These are phyloP conservation scores for Blumeriella jaapii DNA, from an alignment of 2,329 filamentous ascomycete species.

Conservation along the genomic window DNA sequence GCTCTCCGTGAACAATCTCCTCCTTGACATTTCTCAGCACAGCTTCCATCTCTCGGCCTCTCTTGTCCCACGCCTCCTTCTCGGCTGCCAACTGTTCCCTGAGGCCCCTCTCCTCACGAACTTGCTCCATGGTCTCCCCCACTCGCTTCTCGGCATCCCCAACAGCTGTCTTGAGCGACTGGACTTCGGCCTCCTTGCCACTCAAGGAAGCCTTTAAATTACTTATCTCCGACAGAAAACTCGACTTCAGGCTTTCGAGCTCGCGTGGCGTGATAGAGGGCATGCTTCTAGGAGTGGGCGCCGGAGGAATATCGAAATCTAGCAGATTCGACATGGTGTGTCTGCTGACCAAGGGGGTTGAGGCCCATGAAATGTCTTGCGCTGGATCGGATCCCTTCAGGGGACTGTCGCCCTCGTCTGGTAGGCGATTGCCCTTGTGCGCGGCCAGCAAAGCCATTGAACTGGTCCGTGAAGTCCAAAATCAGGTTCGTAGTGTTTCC, in stretches of 20 bases:
- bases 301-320: constrained; percentile 88
- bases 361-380: constrained; percentile 18
- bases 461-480: constrained; percentile 78
- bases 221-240: constrained; percentile 84
- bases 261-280: constrained; percentile 87
- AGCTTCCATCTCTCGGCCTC: constrained; percentile 74
- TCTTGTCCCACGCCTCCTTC: constrained; percentile 72
- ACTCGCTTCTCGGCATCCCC: constrained; percentile 86
- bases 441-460: constrained; percentile 39
- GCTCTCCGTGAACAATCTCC: constrained; percentile 66
- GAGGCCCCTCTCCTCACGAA: constrained; percentile 62
- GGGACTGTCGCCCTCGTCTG: constrained; percentile 34
- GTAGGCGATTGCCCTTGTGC: constrained; percentile 35
- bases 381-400: constrained; percentile 27
- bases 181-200: constrained; percentile 86
- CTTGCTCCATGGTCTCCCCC: constrained; percentile 70
- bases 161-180: constrained; percentile 76
- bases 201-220: constrained; percentile 85
- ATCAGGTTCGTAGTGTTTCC: constrained; percentile 65
- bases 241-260: constrained; percentile 83
- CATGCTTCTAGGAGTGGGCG: constrained; percentile 82
- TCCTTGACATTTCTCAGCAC: constrained; percentile 70
- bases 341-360: constrained; percentile 21
- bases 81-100: constrained; percentile 65
- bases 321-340: constrained; percentile 54